Percentiles rank a stretch among this genome's conserved stretches.
Conservation (phyloP, 2,329 filamentous ascomycete species). For the Penicillium sp. region DNA sequence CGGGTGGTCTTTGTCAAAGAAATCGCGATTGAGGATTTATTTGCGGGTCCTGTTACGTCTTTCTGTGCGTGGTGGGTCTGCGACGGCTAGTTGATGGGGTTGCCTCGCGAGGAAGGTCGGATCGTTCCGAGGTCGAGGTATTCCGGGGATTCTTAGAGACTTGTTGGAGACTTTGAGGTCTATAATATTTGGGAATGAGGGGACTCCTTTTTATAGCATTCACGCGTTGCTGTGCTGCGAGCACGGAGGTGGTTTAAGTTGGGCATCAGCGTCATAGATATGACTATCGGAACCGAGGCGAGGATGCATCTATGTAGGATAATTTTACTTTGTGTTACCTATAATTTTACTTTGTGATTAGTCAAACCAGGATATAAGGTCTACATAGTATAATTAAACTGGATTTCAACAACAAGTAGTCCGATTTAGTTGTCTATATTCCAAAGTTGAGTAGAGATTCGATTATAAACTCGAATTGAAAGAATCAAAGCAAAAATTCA, state of each 20-base stretch:
- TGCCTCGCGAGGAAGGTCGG: neutral
- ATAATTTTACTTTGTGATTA: too few species aligned
- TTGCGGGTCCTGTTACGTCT: conserved; percentile 16
- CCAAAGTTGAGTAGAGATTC: neutral
- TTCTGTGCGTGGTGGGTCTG: conserved; percentile 21
- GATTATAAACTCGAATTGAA: neutral
- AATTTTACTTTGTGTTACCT: neutral
- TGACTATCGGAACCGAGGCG: too few species aligned
- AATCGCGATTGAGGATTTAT: conserved; percentile 12
- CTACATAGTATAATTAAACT: too few species aligned
- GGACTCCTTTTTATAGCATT: neutral
- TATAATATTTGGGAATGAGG: neutral
- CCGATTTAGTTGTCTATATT: neutral
- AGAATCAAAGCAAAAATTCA: neutral
- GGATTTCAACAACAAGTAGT: neutral
- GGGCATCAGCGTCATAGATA: too few species aligned
- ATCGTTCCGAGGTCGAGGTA: neutral
- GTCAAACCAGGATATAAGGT: too few species aligned
- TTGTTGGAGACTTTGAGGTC: too few species aligned
- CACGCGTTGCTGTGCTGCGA: neutral
- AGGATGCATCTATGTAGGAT: neutral
- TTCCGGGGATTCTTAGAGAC: too few species aligned
- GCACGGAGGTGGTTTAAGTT: too few species aligned
- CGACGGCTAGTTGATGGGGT: neutral
- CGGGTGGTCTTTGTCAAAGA: conserved; percentile 4